phyloP scores from a whole-genome alignment of 495 filamentous ascomycete genomes.

The Trichoderma gamsii region DNA sequence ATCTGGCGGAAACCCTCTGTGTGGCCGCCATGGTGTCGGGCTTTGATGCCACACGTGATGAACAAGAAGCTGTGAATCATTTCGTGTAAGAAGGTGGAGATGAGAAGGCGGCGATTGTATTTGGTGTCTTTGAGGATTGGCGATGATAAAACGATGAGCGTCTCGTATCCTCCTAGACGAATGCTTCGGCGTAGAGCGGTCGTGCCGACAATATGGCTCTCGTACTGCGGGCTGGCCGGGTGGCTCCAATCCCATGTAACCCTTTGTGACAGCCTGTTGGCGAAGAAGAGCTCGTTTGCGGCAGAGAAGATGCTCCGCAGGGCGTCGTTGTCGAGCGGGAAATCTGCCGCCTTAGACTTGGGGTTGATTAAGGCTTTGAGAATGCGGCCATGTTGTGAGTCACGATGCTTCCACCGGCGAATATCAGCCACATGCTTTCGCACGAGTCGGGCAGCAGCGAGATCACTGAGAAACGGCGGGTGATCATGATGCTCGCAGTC shows the following conservation, averaged over 20 bases:
- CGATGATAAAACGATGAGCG: constrained; percentile 47
- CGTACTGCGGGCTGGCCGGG: constrained; percentile 28
- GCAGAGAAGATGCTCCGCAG: constrained; percentile 46
- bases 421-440: constrained; percentile 35
- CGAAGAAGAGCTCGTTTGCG: constrained; percentile 50
- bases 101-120: constrained; percentile 47
- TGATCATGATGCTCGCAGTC: constrained; percentile 14
- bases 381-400: constrained; percentile 46
- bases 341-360: constrained; percentile 29
- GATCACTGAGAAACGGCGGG: constrained; percentile 31
- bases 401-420: constrained; percentile 32
- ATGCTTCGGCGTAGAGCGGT: constrained; percentile 42
- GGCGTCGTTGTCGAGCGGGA: constrained; percentile 44
- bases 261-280: constrained; percentile 39
- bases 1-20: constrained; percentile 47
- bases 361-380: constrained; percentile 44
- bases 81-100: constrained; percentile 53
- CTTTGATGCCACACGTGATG: constrained; percentile 47
- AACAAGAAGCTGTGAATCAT: constrained; percentile 54
- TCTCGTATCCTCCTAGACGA: constrained; percentile 42
- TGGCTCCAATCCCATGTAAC: constrained; percentile 50
- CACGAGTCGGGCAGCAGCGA: constrained; percentile 36
- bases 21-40: constrained; percentile 44
- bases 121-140: constrained; percentile 40
- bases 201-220: constrained; percentile 45